Evolutionary conservation across 2,329 filamentous ascomycete genomes (phyloP), one percentile per base, ranked within the genome.

Genomic region (Diaporthe sp.): DNA sequence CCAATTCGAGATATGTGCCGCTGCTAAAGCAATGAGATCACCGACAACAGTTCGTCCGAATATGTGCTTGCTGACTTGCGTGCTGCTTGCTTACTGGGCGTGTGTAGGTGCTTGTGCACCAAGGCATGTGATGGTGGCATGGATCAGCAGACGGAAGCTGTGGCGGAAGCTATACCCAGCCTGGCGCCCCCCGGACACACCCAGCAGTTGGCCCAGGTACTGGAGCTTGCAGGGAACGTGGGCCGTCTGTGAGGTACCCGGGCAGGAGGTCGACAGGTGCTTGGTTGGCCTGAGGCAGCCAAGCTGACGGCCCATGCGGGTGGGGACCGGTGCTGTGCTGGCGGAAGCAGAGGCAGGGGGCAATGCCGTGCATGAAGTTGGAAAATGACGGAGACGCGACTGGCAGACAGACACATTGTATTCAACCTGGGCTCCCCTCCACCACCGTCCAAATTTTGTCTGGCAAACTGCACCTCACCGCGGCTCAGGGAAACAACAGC

Each of bases 381-480:
- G 71, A 71, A 71, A 71, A 71, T 75, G 73, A 71, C 55, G 65
- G 53, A 60, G 62, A 60, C 65, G 65, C 55, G 62, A 75, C 67
- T 71, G 73, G 55, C 28, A 58, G 37, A n/a, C 37, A 58, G 53
- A 37, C 55, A 61, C 46, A 31, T 37, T 46, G 49, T 57, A n/a
- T 55, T 57, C 60, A 60, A 68, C 46, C 51, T 31, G 44, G 57
- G 49, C 37, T 61, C 51, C 53, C 58, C 71, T 62, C 58, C 71
- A 49, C 58, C 46, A 73, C 58, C 58, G 25, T 65, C 75, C 57
- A 71, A 76, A 73, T 71, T 75, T 76, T 75, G 73, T 73, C 61
- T 55, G 58, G 57, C 44, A 65, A 46, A 13, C 61, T 28, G 61
- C 22, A 44, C 37, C 34, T 37, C 51, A 57, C 34, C 42, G 46